Evolutionary conservation across 768 basidiomycete genomes (phyloP), one percentile per base, ranked within the genome.

Genomic region (Infundibulicybe gibba): DNA sequence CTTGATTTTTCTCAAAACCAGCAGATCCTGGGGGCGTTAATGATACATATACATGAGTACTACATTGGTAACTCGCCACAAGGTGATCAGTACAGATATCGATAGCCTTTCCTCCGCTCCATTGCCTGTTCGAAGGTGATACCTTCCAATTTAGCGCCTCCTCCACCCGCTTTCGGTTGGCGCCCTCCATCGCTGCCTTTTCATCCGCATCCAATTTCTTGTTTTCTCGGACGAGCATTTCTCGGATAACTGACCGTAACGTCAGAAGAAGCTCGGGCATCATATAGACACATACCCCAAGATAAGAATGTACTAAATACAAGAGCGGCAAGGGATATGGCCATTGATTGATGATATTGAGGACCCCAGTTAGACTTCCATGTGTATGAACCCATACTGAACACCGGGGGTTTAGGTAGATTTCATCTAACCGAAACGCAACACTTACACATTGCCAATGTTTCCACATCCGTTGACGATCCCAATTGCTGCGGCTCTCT

Each of bases 361-460:
- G 83, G 83, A 6, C 79, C 69, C 81, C 83, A 85, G n/a, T 59
- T 56, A 3, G 75, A 56, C 53, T 77, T 77, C 83, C 83, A 85
- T 0, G 75, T 71, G 54, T 76, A 84, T 0, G 81, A 81, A 2
- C 79, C 77, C 53, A 80, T 77, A 3, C 82, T 84, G 9, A n/a
- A 32, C 11, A 9, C 16, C n/a, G n/a, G n/a, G n/a, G 25, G 3
- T 25, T 25, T 8, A 25, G 25, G 25, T 25, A 8, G 25, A 25
- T 25, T 25, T 25, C 4, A 8, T 25, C 25, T 25, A 3, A 25
- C 35, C 10, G 35, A 14, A 38, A 3, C 35, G 3, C 14, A 10
- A n/a, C 10, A 66, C 76, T n/a, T 57, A 83, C 82, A 85, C 44
- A 51, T 73, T 77, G 8, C 81, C 81, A 3, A 83, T 55, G 50